Evolutionary conservation across 139 green algal species (phyloP).

Genomic region (Coelastrella sp.): DNA sequence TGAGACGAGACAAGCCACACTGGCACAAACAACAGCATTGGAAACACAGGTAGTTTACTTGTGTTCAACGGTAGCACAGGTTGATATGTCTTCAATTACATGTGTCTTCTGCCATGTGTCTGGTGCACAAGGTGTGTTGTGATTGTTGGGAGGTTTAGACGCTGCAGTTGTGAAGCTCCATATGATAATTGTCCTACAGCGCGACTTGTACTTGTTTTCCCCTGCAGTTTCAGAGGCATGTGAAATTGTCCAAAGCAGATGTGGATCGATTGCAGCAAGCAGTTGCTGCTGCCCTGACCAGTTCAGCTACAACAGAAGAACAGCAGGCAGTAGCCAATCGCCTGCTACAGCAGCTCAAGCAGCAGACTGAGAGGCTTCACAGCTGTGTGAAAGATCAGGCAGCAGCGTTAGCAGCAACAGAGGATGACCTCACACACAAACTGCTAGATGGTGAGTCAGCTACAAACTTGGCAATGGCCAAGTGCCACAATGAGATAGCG

Average conservation of each 20-base stretch:
- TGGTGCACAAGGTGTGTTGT: too few relatives aligned
- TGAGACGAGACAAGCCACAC: not conserved
- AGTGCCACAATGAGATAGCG: not conserved
- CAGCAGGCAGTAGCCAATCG: conserved; percentile 8
- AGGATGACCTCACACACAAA: not conserved
- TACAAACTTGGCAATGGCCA: not conserved
- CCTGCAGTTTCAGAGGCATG: not conserved
- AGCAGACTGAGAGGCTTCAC: conserved; percentile 15
- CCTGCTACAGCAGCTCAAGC: conserved; percentile 30
- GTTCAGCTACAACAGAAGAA: not conserved
- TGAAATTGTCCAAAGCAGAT: conserved; percentile 1
- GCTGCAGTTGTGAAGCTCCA: too few relatives aligned
- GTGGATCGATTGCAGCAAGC: not conserved
- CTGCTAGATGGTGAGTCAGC: conserved; percentile 7
- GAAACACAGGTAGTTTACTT: not conserved
- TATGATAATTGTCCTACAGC: too few relatives aligned
- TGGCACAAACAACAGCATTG: not conserved
- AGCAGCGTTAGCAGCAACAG: not conserved
- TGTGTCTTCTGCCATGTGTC: too few relatives aligned
- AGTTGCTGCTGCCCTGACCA: not conserved
- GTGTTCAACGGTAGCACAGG: not conserved
- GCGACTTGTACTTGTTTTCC: not conserved
- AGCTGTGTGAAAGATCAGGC: not conserved
- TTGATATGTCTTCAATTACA: not conserved
- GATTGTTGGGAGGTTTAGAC: too few relatives aligned